Base-by-base conservation (phyloP, 2,329 filamentous ascomycete species). In the Arthroderma sp. region DNA sequence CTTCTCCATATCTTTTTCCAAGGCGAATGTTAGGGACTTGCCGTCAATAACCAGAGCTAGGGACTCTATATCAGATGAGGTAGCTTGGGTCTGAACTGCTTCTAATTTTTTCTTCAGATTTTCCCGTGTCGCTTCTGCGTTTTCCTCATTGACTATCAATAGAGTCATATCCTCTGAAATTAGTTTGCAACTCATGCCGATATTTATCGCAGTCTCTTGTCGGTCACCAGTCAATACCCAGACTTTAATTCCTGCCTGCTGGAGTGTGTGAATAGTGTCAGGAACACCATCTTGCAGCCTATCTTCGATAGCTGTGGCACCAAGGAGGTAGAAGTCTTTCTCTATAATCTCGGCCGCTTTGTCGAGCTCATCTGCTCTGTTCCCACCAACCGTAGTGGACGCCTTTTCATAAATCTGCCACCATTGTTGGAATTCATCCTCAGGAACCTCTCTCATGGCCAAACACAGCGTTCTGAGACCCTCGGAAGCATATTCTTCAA, bases 121-220 rank as follows among this genome's bases (percentile, higher is more conserved):
- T 58, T 91, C 83, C 42, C 85, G 75, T 3, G 91, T 96, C 4
- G 79, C 84, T 32, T 74, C 71, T 9, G 86, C 74, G 40, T 70
- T 75, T 55, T 96, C 88, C 60, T 98, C 91, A 58, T 98, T 98
- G 58, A 98, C 76, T 55, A 98, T 95, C 44, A 98, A 70, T 7
- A 98, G 74, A 58, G 91, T 94, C 91, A 98, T 98, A 56, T 98
- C 93, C 65, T 98, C 91, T 53, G 87, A 94, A 49, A 98, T 85
- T 41, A 98, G 75, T 67, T 96, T 96, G 68, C 91, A 98, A 62
- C 87, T 95, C 91, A 98, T 98, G 52, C 93, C 91, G 53, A 98
- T 98, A 63, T 98, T 98, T 75, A 98, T 98, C 46, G 91, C 91
- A 29, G 91, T 98, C 65, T 98, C 91, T 66, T 98, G 93, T 56